Evolutionary conservation across 2,329 filamentous ascomycete genomes (phyloP), one percentile per base, ranked within the genome.

Genomic region (Graphilbum ipis-grandicollis): DNA sequence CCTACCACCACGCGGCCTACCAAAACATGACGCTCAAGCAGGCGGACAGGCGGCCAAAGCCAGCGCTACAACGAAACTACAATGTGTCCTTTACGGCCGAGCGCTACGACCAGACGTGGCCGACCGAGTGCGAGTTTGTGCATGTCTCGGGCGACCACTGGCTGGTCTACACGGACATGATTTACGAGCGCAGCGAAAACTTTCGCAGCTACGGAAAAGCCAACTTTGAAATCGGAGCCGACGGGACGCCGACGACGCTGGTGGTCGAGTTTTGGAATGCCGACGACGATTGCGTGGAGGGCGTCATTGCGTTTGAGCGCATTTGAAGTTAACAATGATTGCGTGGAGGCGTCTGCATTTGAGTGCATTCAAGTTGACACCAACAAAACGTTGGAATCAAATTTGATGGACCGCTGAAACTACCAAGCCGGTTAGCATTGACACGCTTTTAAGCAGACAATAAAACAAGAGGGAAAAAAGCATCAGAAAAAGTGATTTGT

Each of bases 401-500:
- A n/a, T n/a, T n/a, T n/a, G n/a, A n/a, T n/a, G n/a, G n/a, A n/a
- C n/a, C n/a, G n/a, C n/a, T n/a, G n/a, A n/a, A n/a, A n/a, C n/a
- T n/a, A n/a, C n/a, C n/a, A n/a, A n/a, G n/a, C n/a, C n/a, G n/a
- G n/a, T n/a, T n/a, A n/a, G n/a, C n/a, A n/a, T n/a, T n/a, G n/a
- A n/a, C n/a, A n/a, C n/a, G n/a, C n/a, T n/a, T n/a, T n/a, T n/a
- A n/a, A n/a, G n/a, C n/a, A n/a, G n/a, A n/a, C 26, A 31, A 31
- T 15, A 31, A 17, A 38, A 19, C 32, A 30, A 36, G 30, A 35
- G 26, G 35, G 39, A 40, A 40, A 34, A 36, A 29, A 34, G 38
- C 39, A 43, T 73, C 68, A 74, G 67, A 74, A 43, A 41, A 32
- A 33, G 38, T 70, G 66, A 71, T 66, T 59, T 56, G 57, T 63